Conservation (phyloP, 83 land plant species). For the Diphasiastrum complanatum region DNA sequence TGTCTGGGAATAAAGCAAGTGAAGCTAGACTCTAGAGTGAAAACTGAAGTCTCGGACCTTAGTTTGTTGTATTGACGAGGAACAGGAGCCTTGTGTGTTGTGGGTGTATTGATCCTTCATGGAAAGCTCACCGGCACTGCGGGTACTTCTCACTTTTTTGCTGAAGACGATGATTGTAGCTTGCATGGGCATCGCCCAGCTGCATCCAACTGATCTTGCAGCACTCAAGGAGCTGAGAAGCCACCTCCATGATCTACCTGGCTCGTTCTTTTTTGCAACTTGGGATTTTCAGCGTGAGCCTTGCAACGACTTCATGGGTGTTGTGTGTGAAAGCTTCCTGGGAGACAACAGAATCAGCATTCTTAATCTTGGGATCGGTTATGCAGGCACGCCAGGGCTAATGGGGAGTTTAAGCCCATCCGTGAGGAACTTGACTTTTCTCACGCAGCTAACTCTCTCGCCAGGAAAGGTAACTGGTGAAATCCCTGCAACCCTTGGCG, state of each 20-base stretch:
- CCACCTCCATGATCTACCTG: constrained; percentile 7
- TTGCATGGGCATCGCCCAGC: too few relatives aligned
- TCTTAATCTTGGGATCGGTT: constrained; percentile 1
- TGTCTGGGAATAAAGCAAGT: too few relatives aligned
- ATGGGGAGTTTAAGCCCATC: constrained; percentile 2
- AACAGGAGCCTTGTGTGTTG: too few relatives aligned
- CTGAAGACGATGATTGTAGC: too few relatives aligned
- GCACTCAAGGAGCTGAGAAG: constrained; percentile 3
- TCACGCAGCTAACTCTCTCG: not conserved
- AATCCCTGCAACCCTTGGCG: constrained; percentile 39
- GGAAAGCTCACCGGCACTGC: too few relatives aligned
- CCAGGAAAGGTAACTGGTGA: constrained; percentile 20
- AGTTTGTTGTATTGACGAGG: too few relatives aligned
- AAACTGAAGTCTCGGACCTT: too few relatives aligned
- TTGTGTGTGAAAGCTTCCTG: not conserved
- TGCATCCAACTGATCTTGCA: not conserved
- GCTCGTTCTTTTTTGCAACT: not conserved
- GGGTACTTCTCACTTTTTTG: too few relatives aligned
- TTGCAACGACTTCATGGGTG: not conserved
- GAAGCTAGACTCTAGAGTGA: too few relatives aligned
- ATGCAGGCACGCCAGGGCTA: constrained; percentile 4
- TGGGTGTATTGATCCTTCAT: too few relatives aligned
- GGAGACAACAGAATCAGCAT: not conserved
- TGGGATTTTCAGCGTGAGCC: constrained; percentile 11
- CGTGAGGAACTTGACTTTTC: not conserved